phyloP scores from a whole-genome alignment of 2,329 filamentous ascomycete species.

The Claviceps purpurea region DNA sequence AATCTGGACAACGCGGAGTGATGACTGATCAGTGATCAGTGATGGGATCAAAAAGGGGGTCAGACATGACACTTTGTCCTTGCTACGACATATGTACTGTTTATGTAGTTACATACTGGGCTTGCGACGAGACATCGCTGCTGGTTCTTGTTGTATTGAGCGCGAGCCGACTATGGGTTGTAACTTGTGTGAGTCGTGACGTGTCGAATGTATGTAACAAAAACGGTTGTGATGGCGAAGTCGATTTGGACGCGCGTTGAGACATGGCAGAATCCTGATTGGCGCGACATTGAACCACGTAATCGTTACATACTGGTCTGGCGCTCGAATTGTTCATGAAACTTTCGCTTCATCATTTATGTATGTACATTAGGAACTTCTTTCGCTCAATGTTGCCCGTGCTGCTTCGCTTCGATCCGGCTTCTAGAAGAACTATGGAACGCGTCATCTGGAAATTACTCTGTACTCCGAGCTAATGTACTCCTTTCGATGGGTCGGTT shows the following conservation, averaged over 20 bases:
- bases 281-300: not conserved
- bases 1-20: constrained; percentile 8
- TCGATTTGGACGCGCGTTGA: not conserved
- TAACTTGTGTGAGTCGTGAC: not conserved
- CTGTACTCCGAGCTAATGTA: not conserved
- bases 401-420: not conserved
- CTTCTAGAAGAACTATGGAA: constrained; percentile 1
- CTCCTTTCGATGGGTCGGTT: not conserved
- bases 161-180: not conserved
- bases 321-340: not conserved
- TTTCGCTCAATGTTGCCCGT: not conserved
- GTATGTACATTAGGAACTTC: not conserved
- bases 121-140: not conserved
- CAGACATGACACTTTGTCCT: not conserved
- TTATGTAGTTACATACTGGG: not conserved
- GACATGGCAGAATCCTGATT: not conserved
- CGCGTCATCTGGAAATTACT: not conserved
- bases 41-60: not conserved
- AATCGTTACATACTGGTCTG: not conserved
- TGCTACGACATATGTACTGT: not conserved
- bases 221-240: not conserved
- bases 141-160: not conserved
- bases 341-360: not conserved
- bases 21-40: constrained; percentile 7
- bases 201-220: not conserved